phyloP scores from a whole-genome alignment of 2,329 filamentous ascomycete species.

The Coniochaeta sp. region DNA sequence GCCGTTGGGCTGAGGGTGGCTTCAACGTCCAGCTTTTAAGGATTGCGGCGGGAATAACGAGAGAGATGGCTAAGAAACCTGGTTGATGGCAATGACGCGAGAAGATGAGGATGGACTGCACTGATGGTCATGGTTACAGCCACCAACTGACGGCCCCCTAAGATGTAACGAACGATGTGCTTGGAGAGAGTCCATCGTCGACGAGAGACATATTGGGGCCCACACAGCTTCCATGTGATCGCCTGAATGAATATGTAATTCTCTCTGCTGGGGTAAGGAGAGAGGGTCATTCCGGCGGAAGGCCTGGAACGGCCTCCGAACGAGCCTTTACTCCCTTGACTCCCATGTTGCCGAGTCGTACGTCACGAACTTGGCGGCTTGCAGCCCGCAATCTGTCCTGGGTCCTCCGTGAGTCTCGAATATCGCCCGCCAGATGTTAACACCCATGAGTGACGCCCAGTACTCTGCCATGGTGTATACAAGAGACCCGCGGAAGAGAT shows the following conservation, averaged over 20 bases:
- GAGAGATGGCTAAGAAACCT: neutral
- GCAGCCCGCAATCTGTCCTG: neutral
- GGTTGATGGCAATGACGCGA: neutral
- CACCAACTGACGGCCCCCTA: no score
- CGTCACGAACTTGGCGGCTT: neutral
- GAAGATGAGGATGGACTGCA: no score
- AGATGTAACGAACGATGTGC: no score
- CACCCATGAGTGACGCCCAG: neutral
- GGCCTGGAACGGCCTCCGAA: neutral
- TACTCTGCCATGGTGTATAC: no score
- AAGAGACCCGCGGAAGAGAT: no score
- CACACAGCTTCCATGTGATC: no score
- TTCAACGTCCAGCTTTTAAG: conserved; percentile 15
- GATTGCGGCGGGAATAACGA: neutral
- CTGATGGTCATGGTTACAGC: no score
- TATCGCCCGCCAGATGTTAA: neutral
- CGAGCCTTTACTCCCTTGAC: no score
- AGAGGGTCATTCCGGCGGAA: neutral
- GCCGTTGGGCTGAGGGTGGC: conserved; percentile 8
- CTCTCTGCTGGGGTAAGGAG: no score
- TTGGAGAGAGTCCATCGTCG: no score
- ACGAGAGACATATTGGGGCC: no score
- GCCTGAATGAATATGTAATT: no score
- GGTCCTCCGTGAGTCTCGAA: neutral
- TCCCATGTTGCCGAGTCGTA: neutral